phyloP scores from a whole-genome alignment of 2,329 filamentous ascomycete genomes.

The Penicillium sp. region DNA sequence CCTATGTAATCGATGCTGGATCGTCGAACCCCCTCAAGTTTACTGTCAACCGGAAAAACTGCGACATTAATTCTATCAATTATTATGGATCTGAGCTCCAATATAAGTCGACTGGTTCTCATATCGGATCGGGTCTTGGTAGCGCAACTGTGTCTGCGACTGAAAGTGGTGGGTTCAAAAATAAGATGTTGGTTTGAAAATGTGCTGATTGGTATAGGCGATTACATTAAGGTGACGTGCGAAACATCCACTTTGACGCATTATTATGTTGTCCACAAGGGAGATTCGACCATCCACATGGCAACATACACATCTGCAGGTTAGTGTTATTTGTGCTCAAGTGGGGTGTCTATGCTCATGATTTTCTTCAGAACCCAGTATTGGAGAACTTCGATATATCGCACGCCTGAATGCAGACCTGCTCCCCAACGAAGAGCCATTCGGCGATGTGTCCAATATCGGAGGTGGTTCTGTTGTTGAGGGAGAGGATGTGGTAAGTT shows the following conservation, averaged over 20 bases:
- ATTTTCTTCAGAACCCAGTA: constrained; percentile 44
- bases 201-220: constrained; percentile 19
- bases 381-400: constrained; percentile 66
- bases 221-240: constrained; percentile 63
- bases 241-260: constrained; percentile 61
- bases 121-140: constrained; percentile 61
- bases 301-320: constrained; percentile 60
- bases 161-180: constrained; percentile 33
- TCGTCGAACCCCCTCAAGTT: constrained; percentile 53
- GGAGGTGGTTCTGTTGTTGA: constrained; percentile 56
- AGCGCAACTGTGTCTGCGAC: constrained; percentile 55
- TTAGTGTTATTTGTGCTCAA: constrained; percentile 16
- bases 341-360: constrained; percentile 5
- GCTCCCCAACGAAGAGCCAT: constrained; percentile 56
- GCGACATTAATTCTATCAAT: constrained; percentile 64
- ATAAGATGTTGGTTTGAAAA: not conserved
- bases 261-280: constrained; percentile 61
- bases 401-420: constrained; percentile 56
- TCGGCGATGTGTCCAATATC: constrained; percentile 58
- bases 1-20: constrained; percentile 51
- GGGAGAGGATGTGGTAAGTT: constrained; percentile 52
- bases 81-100: constrained; percentile 62
- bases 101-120: constrained; percentile 52
- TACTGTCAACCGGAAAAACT: constrained; percentile 54
- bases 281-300: constrained; percentile 62